Percentiles rank a stretch among this genome's conserved stretches.
These are phyloP conservation scores for Aureobasidium subglaciale DNA, from an alignment of 2,329 filamentous ascomycete genomes.

Conservation along the genomic window DNA sequence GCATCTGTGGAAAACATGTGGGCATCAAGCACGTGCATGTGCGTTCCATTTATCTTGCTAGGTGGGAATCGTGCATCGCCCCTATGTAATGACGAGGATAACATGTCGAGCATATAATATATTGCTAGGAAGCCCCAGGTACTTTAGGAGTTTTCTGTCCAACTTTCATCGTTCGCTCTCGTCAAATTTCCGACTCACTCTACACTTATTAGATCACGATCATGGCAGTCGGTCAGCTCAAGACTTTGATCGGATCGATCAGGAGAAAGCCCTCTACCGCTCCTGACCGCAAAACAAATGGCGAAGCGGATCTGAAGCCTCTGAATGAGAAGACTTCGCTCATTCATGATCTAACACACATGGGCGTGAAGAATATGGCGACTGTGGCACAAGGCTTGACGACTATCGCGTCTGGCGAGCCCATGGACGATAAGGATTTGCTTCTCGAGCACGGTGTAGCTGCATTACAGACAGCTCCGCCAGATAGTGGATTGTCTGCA, in stretches of 20 bases:
- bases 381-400: constrained; percentile 36
- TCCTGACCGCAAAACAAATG: constrained; percentile 41
- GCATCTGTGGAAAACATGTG: not conserved
- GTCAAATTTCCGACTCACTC: not conserved
- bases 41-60: not conserved
- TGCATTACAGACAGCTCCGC: constrained; percentile 45
- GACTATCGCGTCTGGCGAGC: constrained; percentile 39
- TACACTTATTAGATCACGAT: not conserved
- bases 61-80: not conserved
- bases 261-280: constrained; percentile 40
- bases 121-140: no score
- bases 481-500: constrained; percentile 42
- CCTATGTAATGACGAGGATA: not conserved
- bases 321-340: constrained; percentile 35
- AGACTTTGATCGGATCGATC: constrained; percentile 39
- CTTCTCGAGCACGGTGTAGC: constrained; percentile 46
- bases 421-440: constrained; percentile 41
- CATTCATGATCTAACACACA: constrained; percentile 34
- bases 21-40: no score
- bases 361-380: constrained; percentile 33
- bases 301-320: constrained; percentile 26
- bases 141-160: no score
- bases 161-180: not conserved
- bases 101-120: not conserved
- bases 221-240: constrained; percentile 31